These are phyloP conservation scores for Peniophora sp. DNA, from an alignment of 1,284 basidiomycete genomes.

Conservation along the genomic window DNA sequence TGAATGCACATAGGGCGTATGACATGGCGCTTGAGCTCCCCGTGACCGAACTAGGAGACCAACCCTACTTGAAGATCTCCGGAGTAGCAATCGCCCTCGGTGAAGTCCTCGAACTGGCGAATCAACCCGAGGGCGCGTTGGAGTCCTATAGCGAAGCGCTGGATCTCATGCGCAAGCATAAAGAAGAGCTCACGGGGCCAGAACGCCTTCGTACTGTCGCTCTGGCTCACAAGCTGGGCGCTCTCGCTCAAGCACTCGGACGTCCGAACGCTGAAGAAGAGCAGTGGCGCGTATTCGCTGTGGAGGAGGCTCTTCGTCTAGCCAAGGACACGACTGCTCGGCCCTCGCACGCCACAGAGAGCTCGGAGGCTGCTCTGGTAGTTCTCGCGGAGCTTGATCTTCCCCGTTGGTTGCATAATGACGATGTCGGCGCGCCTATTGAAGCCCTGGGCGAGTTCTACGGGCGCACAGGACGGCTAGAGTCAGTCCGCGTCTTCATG, in stretches of 20 bases:
- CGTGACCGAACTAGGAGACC: slow-evolving; percentile 34
- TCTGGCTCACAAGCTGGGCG: slow-evolving; percentile 62
- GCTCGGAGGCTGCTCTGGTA: slow-evolving; percentile 11
- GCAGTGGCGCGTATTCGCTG: slow-evolving; percentile 52
- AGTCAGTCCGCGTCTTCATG: slow-evolving; percentile 35
- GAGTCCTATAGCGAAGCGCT: slow-evolving; percentile 40
- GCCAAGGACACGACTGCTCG: slow-evolving; percentile 10
- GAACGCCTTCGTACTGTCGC: slow-evolving; percentile 55
- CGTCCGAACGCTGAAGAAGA: slow-evolving; percentile 43
- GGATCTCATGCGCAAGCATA: slow-evolving; percentile 16
- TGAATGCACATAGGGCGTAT: slow-evolving; percentile 44
- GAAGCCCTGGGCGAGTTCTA: slow-evolving; percentile 64
- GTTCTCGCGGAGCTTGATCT: slow-evolving; percentile 46
- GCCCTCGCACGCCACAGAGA: slow-evolving; percentile 12
- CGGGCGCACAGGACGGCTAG: slow-evolving; percentile 43
- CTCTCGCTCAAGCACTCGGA: slow-evolving; percentile 36
- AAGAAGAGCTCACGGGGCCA: slow-evolving; percentile 23
- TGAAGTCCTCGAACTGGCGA: slow-evolving; percentile 46
- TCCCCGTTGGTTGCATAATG: slow-evolving; percentile 52
- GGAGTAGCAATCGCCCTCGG: slow-evolving; percentile 64
- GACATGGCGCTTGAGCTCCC: slow-evolving; percentile 45
- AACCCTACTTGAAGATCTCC: slow-evolving; percentile 60
- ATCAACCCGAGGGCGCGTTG: slow-evolving; percentile 42
- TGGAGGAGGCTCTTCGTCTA: slow-evolving; percentile 47
- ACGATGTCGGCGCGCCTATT: slow-evolving; percentile 62